Base-by-base conservation (phyloP, 352 stramenopile species). In the Stramenopiles sp. region DNA sequence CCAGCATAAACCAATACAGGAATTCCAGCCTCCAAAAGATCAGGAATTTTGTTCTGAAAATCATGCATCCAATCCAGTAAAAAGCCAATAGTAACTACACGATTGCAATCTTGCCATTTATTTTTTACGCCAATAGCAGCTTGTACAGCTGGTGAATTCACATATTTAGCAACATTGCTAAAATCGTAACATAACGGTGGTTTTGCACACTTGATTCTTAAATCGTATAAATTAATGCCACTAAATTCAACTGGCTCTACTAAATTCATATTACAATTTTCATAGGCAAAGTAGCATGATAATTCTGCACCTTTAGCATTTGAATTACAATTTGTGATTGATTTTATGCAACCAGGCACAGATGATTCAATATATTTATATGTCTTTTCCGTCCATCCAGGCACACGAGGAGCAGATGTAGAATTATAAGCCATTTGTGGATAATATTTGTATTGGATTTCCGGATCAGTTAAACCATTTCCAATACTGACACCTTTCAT, bases 21-120 rank as follows among this genome's bases (percentile, higher is more conserved):
- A 78, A 98, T 85, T 80, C 88, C 93, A 63, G 86, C 88, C 82
- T 97, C 89, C 30, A 98, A 85, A 84, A 99, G 89, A 6, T 92
- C 89, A 7, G 85, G 86, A 30, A 98, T 84, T 20, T 94, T 86
- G 27, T 89, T 81, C n/a, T 95, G 87, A 83, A 96, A 98, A 82
- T 97, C 93, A 81, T 96, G 94, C 93, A 98, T 98, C 92, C 91
- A 98, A 85, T 99, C 94, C 78, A 87, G 90, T 23, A 88, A 85
- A 81, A 98, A 98, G 6, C 89, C 88, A 33, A 90, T 85, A 82
- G 97, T 93, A 31, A 98, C 92, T n/a, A 89, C 88, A 86, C 93
- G 95, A 87, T 97, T 98, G 86, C 93, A 98, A 6, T 86, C 88
- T 43, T 93, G 80, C 94, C 94, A 98, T 82, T 90, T 31, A 31